Base-by-base conservation (phyloP, 352 stramenopile species). In the Phytophthora ramorum region DNA sequence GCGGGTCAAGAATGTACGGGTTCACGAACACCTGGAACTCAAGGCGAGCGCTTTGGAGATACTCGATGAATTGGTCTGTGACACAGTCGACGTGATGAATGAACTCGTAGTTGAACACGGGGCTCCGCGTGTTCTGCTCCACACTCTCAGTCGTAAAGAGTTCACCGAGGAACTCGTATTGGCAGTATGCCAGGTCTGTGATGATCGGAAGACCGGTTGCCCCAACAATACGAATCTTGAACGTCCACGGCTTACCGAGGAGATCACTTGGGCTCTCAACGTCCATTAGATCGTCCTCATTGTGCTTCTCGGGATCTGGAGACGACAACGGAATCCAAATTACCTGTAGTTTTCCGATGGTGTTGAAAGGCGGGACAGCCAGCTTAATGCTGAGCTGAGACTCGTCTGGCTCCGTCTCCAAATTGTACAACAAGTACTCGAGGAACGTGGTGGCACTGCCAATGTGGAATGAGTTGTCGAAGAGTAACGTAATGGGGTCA, bases 91-190 rank as follows among this genome's bases (percentile, higher is more conserved):
- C 79, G 51, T 97, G 86, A 65, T 98, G 93, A 14, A 96, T 72
- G 30, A 78, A 88, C 48, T 90, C 76, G 73, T 98, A 98, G 63
- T 96, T 94, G 58, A 98, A 97, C 30, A 90, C 82, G 1, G 93
- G 83, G 34, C 88, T 97, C 16, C 87, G 76, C 22, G 89, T 95
- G 49, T 93, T 89, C 45, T 96, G 88, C 69, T 98, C 88, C 16
- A 97, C 90, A 52, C 83, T 94, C 53, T 98, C 93, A 9, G 93
- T 97, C 45, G 87, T 97, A 66, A 96, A 98, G 8, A 93, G 84
- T 64, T 98, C 90, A 10, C 91, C 93, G 4, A 97, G 73, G 43
- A 98, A 98, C 55, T 97, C 90, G 69, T 98, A 98, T 73, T 97
- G 87, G 7, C 93, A 94, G 71, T 98, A 98, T 0, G 90, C 93